Evolutionary conservation across 2,329 filamentous ascomycete species (phyloP).

Genomic region (Rhynchosporium agropyri): DNA sequence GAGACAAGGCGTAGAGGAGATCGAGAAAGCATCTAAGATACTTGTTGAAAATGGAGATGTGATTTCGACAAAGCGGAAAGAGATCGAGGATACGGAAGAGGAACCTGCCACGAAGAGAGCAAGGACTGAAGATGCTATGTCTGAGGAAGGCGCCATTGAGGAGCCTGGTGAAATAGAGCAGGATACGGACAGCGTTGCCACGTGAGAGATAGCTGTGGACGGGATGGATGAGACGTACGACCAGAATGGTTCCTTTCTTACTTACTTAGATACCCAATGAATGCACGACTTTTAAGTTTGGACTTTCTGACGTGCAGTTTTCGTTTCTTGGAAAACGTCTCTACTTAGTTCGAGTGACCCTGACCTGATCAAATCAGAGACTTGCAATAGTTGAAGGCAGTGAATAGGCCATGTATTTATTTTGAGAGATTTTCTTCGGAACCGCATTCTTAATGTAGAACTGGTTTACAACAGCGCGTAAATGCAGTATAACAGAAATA

Average conservation of each 20-base stretch:
- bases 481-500: too few relatives aligned
- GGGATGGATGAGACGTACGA: constrained; percentile 6
- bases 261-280: constrained; percentile 19
- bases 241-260: constrained; percentile 8
- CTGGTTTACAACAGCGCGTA: too few relatives aligned
- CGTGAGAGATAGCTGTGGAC: constrained; percentile 1
- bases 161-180: constrained; percentile 4
- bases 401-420: too few relatives aligned
- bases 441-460: too few relatives aligned
- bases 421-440: too few relatives aligned
- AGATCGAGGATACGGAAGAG: constrained; percentile 14
- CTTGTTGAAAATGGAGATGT: constrained; percentile 11
- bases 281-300: constrained; percentile 9
- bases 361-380: too few relatives aligned
- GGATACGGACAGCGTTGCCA: neutral
- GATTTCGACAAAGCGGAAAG: constrained; percentile 8
- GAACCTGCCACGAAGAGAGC: constrained; percentile 13
- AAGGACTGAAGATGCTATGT: constrained; percentile 16
- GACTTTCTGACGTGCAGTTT: neutral
- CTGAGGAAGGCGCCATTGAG: constrained; percentile 10
- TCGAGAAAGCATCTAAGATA: neutral
- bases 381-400: too few relatives aligned
- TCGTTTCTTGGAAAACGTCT: too few relatives aligned
- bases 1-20: neutral
- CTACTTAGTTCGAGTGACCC: too few relatives aligned